Evolutionary conservation across 768 basidiomycete genomes (phyloP).

Genomic region (Hericium coralloides): DNA sequence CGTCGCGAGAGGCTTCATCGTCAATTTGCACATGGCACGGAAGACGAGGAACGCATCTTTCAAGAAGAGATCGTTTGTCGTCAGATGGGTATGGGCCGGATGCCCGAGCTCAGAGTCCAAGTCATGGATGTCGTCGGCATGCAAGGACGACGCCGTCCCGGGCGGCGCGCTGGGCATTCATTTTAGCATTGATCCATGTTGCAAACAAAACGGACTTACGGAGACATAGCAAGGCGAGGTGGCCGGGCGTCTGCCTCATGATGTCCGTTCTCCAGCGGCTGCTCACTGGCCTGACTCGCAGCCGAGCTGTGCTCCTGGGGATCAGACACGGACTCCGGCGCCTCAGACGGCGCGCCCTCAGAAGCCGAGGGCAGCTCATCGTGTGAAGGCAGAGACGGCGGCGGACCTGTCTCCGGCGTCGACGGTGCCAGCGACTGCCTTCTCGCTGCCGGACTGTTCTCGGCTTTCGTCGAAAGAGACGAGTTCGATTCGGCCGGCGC

Average conservation of each 20-base stretch:
- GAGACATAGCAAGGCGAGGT: too few relatives aligned
- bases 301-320: neutral
- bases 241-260: neutral
- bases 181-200: too few relatives aligned
- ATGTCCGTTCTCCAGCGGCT: neutral
- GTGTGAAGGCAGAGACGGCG: conserved; percentile 5
- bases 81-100: conserved; percentile 35
- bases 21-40: conserved; percentile 92
- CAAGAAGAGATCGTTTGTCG: conserved; percentile 82
- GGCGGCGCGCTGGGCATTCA: neutral
- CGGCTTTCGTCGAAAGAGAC: conserved; percentile 2
- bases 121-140: conserved; percentile 2
- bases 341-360: neutral
- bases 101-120: conserved; percentile 4
- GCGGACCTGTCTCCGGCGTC: conserved; percentile 13
- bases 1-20: conserved; percentile 91
- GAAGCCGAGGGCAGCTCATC: conserved; percentile 3
- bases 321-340: neutral
- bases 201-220: too few relatives aligned
- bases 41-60: conserved; percentile 99
- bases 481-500: conserved; percentile 1
- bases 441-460: conserved; percentile 7
- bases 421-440: conserved; percentile 5
- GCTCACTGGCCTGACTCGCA: neutral
- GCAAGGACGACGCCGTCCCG: conserved; percentile 2